phyloP scores from a whole-genome alignment of 2,329 filamentous ascomycete species.

The Meredithiella fracta region DNA sequence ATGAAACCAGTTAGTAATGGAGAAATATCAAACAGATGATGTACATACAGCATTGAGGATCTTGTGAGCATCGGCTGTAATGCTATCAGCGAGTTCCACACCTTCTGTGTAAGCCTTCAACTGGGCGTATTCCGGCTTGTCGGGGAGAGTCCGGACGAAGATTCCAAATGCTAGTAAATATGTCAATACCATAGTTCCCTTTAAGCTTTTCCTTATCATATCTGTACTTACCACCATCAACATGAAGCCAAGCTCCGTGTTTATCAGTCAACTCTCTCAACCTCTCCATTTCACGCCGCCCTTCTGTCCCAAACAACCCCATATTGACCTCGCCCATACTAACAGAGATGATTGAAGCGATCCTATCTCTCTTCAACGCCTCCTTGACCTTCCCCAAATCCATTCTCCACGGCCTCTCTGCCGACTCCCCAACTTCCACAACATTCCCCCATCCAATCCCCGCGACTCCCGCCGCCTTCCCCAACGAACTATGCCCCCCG shows the following conservation, averaged over 20 bases:
- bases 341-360: constrained; percentile 61
- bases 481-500: constrained; percentile 66
- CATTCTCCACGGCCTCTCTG: constrained; percentile 45
- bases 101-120: constrained; percentile 39
- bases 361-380: constrained; percentile 33
- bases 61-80: constrained; percentile 77
- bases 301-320: constrained; percentile 52
- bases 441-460: constrained; percentile 60
- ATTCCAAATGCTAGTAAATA: constrained; percentile 55
- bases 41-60: constrained; percentile 64
- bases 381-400: constrained; percentile 49
- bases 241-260: constrained; percentile 71
- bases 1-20: background rate
- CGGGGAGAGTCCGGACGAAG: constrained; percentile 51
- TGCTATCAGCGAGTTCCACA: constrained; percentile 70
- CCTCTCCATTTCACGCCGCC: constrained; percentile 40
- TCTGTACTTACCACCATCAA: constrained; percentile 52
- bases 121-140: constrained; percentile 36
- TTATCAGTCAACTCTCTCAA: constrained; percentile 55
- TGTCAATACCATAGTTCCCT: background rate
- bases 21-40: background rate
- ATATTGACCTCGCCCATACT: constrained; percentile 86
- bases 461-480: constrained; percentile 67
- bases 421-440: constrained; percentile 36
- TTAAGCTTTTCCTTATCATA: background rate